Conservation (phyloP, 2,329 filamentous ascomycete species). For the Penicillium occitanis region DNA sequence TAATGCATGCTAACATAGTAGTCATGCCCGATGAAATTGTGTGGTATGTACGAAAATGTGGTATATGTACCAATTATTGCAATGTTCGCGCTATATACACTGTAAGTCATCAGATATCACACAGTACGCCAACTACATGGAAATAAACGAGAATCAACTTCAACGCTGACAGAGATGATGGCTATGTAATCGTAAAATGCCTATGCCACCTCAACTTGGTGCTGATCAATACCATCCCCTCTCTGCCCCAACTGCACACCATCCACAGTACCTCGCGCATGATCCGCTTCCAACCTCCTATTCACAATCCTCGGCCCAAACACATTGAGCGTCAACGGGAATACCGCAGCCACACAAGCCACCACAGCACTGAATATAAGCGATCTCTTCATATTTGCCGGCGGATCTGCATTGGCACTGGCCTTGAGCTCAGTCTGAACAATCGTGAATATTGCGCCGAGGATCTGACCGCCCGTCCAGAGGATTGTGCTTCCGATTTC, state of each 20-base stretch:
- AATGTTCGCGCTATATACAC: neutral
- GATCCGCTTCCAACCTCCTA: conserved; percentile 41
- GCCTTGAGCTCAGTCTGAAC: conserved; percentile 70
- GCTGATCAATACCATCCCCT: neutral
- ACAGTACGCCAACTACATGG: neutral
- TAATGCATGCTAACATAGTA: neutral
- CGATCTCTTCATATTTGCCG: conserved; percentile 69
- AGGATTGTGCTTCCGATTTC: conserved; percentile 80
- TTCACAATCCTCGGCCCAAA: conserved; percentile 58
- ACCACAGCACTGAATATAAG: conserved; percentile 78
- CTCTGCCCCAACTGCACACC: neutral
- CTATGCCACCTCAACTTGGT: neutral
- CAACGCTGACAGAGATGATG: neutral
- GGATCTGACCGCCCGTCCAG: conserved; percentile 82
- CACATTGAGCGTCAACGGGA: conserved; percentile 67
- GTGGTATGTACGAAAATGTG: neutral
- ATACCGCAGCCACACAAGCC: conserved; percentile 62
- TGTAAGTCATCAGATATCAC: neutral
- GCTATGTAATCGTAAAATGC: neutral
- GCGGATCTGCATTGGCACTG: conserved; percentile 55
- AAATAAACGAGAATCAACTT: neutral
- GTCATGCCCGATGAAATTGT: neutral
- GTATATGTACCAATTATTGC: neutral
- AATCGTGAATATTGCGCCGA: conserved; percentile 83
- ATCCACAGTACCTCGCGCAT: neutral